Conservation (phyloP, 371 early-diverging fungal genomes). For the Mucor ambiguus region DNA sequence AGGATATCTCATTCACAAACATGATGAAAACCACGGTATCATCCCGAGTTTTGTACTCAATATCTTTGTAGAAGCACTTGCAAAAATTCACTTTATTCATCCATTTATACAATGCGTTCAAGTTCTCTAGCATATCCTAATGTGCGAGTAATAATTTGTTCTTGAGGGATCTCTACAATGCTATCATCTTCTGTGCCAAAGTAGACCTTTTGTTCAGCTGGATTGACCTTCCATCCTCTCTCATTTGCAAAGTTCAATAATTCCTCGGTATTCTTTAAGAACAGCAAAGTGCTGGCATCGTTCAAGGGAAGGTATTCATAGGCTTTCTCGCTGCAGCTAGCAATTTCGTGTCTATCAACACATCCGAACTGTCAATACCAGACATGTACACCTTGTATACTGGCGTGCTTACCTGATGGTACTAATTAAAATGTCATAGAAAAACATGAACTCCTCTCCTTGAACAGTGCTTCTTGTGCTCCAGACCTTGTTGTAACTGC, state of each 20-base stretch:
- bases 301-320: slow-evolving; percentile 83
- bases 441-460: slow-evolving; percentile 87
- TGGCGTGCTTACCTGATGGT: slow-evolving; percentile 78
- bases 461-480: slow-evolving; percentile 85
- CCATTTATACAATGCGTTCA: slow-evolving; percentile 91
- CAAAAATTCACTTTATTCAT: neutral
- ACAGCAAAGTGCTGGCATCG: slow-evolving; percentile 89
- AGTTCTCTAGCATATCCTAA: slow-evolving; percentile 92
- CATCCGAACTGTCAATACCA: neutral
- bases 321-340: slow-evolving; percentile 91
- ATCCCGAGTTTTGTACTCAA: no score
- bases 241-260: slow-evolving; percentile 74
- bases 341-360: slow-evolving; percentile 83
- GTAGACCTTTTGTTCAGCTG: slow-evolving; percentile 77
- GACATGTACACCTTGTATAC: neutral
- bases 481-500: slow-evolving; percentile 96
- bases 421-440: slow-evolving; percentile 90
- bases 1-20: no score
- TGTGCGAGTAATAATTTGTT: slow-evolving; percentile 81
- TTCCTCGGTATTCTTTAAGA: slow-evolving; percentile 80
- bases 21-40: no score
- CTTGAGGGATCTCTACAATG: slow-evolving; percentile 77
- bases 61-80: no score
- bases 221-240: slow-evolving; percentile 87
- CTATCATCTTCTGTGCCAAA: slow-evolving; percentile 71